These are phyloP conservation scores for Lycium barbarum DNA, from an alignment of 257 asterid genomes.

Conservation along the genomic window DNA sequence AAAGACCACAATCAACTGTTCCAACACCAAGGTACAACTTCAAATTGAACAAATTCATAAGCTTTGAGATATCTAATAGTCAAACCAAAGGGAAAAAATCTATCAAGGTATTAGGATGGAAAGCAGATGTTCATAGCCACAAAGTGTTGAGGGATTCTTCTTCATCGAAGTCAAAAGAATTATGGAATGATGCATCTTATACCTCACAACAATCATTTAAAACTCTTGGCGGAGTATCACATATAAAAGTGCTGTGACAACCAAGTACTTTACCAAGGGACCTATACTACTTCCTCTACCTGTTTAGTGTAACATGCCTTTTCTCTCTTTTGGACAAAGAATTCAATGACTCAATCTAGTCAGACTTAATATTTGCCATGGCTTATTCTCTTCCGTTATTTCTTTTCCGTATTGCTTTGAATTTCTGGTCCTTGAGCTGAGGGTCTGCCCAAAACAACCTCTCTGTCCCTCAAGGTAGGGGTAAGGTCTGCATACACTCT, in stretches of 20 bases:
- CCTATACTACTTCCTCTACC: neutral
- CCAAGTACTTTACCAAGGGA: neutral
- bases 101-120: neutral
- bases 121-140: neutral
- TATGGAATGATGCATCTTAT: neutral
- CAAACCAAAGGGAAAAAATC: neutral
- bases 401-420: too few species aligned
- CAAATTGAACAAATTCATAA: constrained; percentile 23
- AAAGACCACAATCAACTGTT: neutral
- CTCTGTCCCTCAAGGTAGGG: too few species aligned
- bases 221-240: neutral
- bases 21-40: neutral
- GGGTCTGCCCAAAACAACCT: too few species aligned
- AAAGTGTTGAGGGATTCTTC: neutral
- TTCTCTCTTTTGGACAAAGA: neutral
- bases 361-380: neutral
- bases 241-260: neutral
- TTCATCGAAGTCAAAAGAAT: neutral
- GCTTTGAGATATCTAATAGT: constrained; percentile 7
- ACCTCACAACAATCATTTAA: neutral
- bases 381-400: too few species aligned
- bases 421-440: too few species aligned
- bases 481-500: too few species aligned
- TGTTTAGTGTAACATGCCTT: neutral
- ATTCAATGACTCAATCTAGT: neutral